Evolutionary conservation across 2,329 filamentous ascomycete genomes (phyloP), one percentile per base, ranked within the genome.

Genomic region (Paramyrothecium roridum): DNA sequence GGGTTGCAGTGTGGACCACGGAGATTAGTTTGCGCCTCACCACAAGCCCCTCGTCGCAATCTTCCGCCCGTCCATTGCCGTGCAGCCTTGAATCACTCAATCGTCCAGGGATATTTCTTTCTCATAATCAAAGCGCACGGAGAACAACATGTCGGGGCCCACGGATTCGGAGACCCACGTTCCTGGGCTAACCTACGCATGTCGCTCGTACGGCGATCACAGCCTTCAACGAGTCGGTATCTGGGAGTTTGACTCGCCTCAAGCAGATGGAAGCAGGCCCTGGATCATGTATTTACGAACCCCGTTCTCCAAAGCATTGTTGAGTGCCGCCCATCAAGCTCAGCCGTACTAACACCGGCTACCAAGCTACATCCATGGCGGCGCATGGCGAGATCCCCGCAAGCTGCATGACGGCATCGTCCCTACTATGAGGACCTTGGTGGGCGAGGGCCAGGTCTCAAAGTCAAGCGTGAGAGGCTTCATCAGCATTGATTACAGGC

Each of bases 401-500:
- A 73, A 79, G 54, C 73, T 73, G 46, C 73, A 77, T 26, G 63
- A 74, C 52, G 75, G 75, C 54, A 82, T 83, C 61, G 57, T 67
- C 23, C 70, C 78, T 3, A 73, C 76, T 51, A 73, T 84, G 51
- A 66, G 71, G 55, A 64, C 69, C 37, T 63, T 77, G 48, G 57
- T 62, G n/a, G 65, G 62, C 6, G 59, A 19, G 21, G 21, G 61
- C 26, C 57, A 66, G 23, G 57, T 64, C 26, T 53, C 62, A 20
- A 56, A 55, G 10, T 57, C 68, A 23, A 66, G 70, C 50, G 74
- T 90, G 55, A 80, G 81, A 21, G 87, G 81, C 56, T 82, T 89
- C 64, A 82, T 85, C 26, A 86, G 85, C 48, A 71, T 88, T 55
- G 81, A 85, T 64, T 88, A 88, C 71, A 77, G 84, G 10, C 80